Evolutionary conservation across 768 basidiomycete genomes (phyloP), one percentile per base, ranked within the genome.

Genomic region (Tremella yokohamensis): DNA sequence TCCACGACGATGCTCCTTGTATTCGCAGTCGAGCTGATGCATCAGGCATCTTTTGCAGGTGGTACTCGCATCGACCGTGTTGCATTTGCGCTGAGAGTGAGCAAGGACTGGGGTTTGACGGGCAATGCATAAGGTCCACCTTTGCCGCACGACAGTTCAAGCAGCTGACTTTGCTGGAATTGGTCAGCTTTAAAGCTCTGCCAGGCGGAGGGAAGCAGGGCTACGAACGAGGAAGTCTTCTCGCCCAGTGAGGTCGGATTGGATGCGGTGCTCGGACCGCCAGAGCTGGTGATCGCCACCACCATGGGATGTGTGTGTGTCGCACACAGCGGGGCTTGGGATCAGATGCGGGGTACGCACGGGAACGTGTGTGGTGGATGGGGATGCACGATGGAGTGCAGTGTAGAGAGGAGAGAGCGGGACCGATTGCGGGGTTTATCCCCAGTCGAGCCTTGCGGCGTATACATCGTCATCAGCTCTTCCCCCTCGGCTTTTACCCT

Each of bases 91-190:
- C 56, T 57, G 19, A 26, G 15, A 57, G 13, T 34, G 11, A 34
- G 29, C 29, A 11, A 4, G 29, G 29, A 11, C 29, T 11, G 6
- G 29, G 11, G 29, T 34, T 34, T 11, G 29, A 34, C 11, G 11
- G 4, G 6, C 11, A 34, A 6, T 34, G 29, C 29, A 49, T 15
- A 40, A 37, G 15, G 34, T 48, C 49, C 56, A 57, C 56, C 39
- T 57, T 57, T 6, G 56, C 56, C 8, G 56, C 47, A 37, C 56
- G 45, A 57, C 56, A 57, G 37, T 45, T 48, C 26, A 57, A 22
- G 49, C 56, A 57, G 34, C 56, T 57, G 24, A 57, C 42, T 40
- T 57, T 57, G 16, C 56, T 57, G 18, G 20, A 39, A n/a, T 6
- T 15, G 12, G 24, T 56, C 54, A 56, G 44, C 45, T 29, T 47